Evolutionary conservation across 495 filamentous ascomycete species (phyloP), one percentile per base, ranked within the genome.

Genomic region (Aspergillus sclerotioniger): DNA sequence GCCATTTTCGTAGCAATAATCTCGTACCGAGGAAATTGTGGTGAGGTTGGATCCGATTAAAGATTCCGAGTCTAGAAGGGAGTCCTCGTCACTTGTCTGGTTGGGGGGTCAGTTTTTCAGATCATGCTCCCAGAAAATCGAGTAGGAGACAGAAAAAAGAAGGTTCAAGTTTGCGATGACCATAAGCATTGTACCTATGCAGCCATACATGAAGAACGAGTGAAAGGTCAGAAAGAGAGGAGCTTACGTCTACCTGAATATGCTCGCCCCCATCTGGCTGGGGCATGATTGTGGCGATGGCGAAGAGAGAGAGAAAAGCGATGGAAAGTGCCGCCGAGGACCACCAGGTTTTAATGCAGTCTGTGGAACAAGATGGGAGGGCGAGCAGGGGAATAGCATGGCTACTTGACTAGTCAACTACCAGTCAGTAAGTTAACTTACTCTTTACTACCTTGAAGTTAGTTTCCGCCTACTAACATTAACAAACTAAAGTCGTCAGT

Each of bases 1-100:
- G 57, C 84, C 84, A 59, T 85, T 85, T 63, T 85, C 79, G 58
- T 82, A 80, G 61, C 68, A 71, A 65, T 76, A 84, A 48, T 76
- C 72, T 19, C 68, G 69, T 13, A 77, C 72, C 12, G 73, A 80
- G 55, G 80, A 83, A 53, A 67, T 69, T 33, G 81, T 64, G 47
- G 75, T 68, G 4, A 82, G 80, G 29, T 73, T 76, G 39, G 75
- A 71, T 44, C 65, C 71, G 16, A 66, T 29, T 28, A 80, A 51
- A 35, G 75, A 73, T 46, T 71, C 21, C 47, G 71, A 62, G 53
- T 76, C 74, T 54, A 63, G 71, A 53, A 72, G 49, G 3, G 69
- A 72, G 52, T 79, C 76, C 16, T 76, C 73, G 47, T 78, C 75
- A 54, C 71, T 76, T 37, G 69, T 75, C 74, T 77, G 57, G 5